phyloP scores from a whole-genome alignment of 306 rosid genomes.

The Quercus variabilis region DNA sequence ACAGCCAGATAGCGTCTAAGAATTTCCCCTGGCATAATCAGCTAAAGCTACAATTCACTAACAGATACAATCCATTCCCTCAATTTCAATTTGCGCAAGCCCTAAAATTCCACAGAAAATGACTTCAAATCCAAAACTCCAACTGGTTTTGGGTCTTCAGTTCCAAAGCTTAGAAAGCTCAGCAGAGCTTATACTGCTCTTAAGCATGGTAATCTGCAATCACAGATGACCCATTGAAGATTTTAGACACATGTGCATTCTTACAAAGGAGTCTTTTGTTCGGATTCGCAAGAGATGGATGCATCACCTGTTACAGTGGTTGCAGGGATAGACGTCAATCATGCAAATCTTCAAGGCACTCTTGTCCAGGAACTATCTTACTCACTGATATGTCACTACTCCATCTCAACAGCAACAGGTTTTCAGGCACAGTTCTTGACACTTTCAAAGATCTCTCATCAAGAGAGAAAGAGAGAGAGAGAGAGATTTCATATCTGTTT shows the following conservation, averaged over 20 bases:
- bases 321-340: conserved; percentile 87
- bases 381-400: conserved; percentile 70
- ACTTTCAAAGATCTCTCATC: conserved; percentile 51
- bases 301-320: conserved; percentile 39
- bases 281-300: conserved; percentile 34
- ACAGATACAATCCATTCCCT: no score
- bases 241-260: conserved; percentile 68
- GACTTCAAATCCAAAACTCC: conserved; percentile 18
- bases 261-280: conserved; percentile 84
- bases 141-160: conserved; percentile 31
- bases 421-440: conserved; percentile 66
- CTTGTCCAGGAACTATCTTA: conserved; percentile 70
- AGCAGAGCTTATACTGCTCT: conserved; percentile 66
- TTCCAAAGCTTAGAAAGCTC: conserved; percentile 22
- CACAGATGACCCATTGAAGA: conserved; percentile 67
- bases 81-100: no score
- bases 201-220: conserved; percentile 93
- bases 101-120: no score
- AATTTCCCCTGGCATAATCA: no score
- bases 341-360: conserved; percentile 76
- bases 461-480: no score
- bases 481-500: no score
- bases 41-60: no score
- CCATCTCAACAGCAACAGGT: conserved; percentile 82
- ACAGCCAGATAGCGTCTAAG: no score